Conservation (phyloP, 148 eudicot species). For the Fallopia convolvulus region DNA sequence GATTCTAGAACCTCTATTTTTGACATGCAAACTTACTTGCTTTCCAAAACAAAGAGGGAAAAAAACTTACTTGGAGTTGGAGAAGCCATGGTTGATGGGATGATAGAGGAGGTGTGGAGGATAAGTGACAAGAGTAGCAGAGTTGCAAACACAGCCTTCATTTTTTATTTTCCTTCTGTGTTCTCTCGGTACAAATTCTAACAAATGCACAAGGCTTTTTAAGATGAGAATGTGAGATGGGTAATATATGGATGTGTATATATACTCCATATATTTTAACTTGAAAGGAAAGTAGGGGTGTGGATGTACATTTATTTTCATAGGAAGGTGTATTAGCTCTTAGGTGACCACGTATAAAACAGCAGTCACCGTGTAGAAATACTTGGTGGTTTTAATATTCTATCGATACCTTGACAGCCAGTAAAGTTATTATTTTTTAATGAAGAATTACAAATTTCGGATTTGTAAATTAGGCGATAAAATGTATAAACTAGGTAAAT, state of each 20-base stretch:
- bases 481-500: too few relatives aligned
- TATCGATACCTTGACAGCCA: too few relatives aligned
- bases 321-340: too few relatives aligned
- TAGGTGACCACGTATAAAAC: too few relatives aligned
- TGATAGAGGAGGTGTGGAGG: conserved; percentile 13
- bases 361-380: too few relatives aligned
- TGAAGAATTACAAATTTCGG: too few relatives aligned
- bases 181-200: background rate
- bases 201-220: background rate
- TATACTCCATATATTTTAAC: background rate
- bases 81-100: conserved; percentile 15
- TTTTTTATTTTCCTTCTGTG: background rate
- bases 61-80: conserved; percentile 12
- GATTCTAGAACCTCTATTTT: background rate
- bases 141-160: conserved; percentile 18
- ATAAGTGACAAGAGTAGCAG: conserved; percentile 17
- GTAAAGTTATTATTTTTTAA: too few relatives aligned
- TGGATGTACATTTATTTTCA: background rate
- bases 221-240: background rate
- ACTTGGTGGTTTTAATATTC: too few relatives aligned
- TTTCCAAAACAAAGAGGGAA: too few relatives aligned
- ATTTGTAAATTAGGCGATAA: too few relatives aligned
- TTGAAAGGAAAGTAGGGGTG: background rate
- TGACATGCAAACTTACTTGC: background rate
- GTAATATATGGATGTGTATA: background rate